Evolutionary conservation across 768 basidiomycete species (phyloP), one percentile per base, ranked within the genome.

Genomic region (Scleroderma citrinum): DNA sequence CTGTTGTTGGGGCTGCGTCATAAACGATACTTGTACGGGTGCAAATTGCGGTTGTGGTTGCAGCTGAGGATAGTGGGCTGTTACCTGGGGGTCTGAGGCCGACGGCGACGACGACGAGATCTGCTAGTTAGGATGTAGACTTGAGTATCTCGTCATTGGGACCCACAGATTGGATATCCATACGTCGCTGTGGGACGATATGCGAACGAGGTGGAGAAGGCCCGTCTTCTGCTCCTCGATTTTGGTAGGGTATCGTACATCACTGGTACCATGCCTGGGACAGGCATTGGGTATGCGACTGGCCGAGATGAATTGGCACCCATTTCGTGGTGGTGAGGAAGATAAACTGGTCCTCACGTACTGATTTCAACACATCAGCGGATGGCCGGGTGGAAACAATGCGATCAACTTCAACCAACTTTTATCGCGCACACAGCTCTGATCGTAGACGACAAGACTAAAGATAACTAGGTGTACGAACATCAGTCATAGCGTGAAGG

Each of bases 401-500:
- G 5, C 12, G 24, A 42, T 42, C 40, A 42, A 42, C 16, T 14
- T 23, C 17, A 19, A 10, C 11, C 3, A 5, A 29, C 26, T 29
- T 29, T 8, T 5, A 11, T 12, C 38, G 4, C 19, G 17, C 37
- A 38, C 37, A 6, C 20, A 38, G 37, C 17, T 38, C 17, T 8
- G 26, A 29, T 29, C 26, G 26, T 29, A 29, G 8, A 29, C 26
- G 8, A 29, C 26, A n/a, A n/a, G n/a, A 29, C 26, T 8, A 29
- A 29, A 29, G 26, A 29, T 29, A 29, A 29, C 26, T 5, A 29
- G 8, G 26, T 29, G 4, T 29, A 29, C 26, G 26, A 4, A 8
- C 7, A 19, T 67, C 56, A 69, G 45, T 67, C 66, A 39, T 69
- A 67, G 20, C 68, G 61, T 11, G 64, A 57, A 5, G 39, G 59